phyloP scores from a whole-genome alignment of 805 yeast species.

The Cyberlindnera xishuangbannaensis region DNA sequence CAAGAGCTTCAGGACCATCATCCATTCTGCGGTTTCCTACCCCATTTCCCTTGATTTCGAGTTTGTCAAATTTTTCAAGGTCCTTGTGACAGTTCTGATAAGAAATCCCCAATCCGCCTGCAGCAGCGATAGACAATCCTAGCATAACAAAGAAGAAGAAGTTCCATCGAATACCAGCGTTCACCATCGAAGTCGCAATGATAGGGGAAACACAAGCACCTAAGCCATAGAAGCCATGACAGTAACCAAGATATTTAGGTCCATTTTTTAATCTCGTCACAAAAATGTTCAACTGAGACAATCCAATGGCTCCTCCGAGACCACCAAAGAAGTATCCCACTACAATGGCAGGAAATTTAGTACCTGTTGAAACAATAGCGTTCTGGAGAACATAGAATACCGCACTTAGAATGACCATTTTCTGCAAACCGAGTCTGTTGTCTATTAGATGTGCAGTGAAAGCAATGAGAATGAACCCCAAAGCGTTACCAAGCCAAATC shows the following conservation, averaged over 20 bases:
- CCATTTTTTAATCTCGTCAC: slow-evolving; percentile 36
- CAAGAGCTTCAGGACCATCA: slow-evolving; percentile 2
- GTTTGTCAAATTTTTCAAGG: slow-evolving; percentile 12
- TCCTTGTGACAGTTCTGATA: slow-evolving; percentile 44
- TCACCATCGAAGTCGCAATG: slow-evolving; percentile 49
- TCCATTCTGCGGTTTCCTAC: not conserved
- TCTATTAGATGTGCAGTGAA: slow-evolving; percentile 38
- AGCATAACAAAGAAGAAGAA: slow-evolving; percentile 44
- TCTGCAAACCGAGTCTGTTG: slow-evolving; percentile 33
- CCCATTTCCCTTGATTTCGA: slow-evolving; percentile 7
- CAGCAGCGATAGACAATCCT: slow-evolving; percentile 33
- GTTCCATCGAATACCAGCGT: slow-evolving; percentile 48
- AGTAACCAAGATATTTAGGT: slow-evolving; percentile 44
- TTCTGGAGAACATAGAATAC: slow-evolving; percentile 33
- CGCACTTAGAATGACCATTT: slow-evolving; percentile 35
- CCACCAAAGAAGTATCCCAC: slow-evolving; percentile 54
- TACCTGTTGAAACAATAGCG: slow-evolving; percentile 41
- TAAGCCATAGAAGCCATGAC: slow-evolving; percentile 57
- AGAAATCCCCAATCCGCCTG: slow-evolving; percentile 30
- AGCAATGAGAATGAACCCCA: slow-evolving; percentile 50
- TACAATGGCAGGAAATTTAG: slow-evolving; percentile 41
- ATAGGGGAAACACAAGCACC: slow-evolving; percentile 62
- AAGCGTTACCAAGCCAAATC: slow-evolving; percentile 51
- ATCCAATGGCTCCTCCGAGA: slow-evolving; percentile 42
- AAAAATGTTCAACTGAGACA: slow-evolving; percentile 49